Conservation (phyloP, 1,284 basidiomycete species). For the Takashimella tepidaria region DNA sequence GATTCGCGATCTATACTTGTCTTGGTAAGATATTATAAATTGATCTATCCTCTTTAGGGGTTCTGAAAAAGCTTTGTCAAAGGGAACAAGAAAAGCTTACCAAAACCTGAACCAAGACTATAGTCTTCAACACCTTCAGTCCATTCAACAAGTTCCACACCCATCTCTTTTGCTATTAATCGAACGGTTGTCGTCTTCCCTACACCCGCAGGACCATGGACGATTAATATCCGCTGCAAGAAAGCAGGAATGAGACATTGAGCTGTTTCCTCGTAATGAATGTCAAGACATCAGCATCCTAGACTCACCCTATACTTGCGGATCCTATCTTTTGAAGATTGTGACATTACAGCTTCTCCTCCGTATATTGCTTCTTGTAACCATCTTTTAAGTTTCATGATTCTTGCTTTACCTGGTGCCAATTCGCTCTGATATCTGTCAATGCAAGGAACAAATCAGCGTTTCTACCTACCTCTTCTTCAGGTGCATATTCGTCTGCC, state of each 20-base stretch:
- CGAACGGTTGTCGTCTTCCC: conserved; percentile 84
- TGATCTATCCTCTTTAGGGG: no score
- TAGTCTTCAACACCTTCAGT: conserved; percentile 48
- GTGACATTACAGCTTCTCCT: conserved; percentile 22
- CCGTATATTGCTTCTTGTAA: conserved; percentile 73
- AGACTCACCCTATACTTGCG: conserved; percentile 69
- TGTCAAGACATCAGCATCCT: not conserved
- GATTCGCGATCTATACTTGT: conserved; percentile 55
- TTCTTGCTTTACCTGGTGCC: conserved; percentile 81
- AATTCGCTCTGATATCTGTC: conserved; percentile 59
- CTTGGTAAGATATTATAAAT: not conserved
- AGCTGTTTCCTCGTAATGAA: not conserved
- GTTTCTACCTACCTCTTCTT: conserved; percentile 53
- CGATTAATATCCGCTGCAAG: conserved; percentile 67
- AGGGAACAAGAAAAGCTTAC: conserved; percentile 18
- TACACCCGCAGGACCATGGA: conserved; percentile 85
- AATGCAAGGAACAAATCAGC: no score
- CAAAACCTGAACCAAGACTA: conserved; percentile 35
- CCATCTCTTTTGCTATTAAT: conserved; percentile 68
- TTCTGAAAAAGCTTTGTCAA: not conserved
- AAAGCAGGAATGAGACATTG: not conserved
- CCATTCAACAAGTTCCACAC: conserved; percentile 84
- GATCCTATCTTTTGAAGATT: conserved; percentile 54
- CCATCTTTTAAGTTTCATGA: conserved; percentile 81
- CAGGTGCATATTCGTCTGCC: conserved; percentile 72